phyloP scores from a whole-genome alignment of 2,329 filamentous ascomycete species.

The Alternaria novae-zelandiae region DNA sequence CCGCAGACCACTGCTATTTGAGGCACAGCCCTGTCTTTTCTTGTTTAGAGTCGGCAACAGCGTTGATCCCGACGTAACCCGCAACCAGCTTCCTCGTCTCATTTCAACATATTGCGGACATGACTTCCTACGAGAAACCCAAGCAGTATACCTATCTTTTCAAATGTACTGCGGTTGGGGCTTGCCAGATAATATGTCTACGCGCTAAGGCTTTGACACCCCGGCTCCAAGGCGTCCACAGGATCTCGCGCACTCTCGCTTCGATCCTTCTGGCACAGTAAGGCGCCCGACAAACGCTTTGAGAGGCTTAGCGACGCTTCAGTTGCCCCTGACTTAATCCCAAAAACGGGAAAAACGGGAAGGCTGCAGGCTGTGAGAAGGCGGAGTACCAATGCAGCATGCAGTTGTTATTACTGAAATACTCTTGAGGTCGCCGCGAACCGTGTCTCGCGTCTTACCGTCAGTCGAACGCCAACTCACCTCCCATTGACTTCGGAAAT shows the following conservation, averaged over 20 bases:
- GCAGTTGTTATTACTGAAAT: neutral
- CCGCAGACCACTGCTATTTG: neutral
- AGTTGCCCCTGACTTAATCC: neutral
- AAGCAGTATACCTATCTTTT: neutral
- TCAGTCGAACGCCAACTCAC: neutral
- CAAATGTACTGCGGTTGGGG: neutral
- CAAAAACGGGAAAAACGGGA: neutral
- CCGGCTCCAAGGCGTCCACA: neutral
- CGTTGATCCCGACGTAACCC: neutral
- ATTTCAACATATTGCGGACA: neutral
- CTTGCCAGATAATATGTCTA: neutral
- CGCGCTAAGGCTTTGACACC: neutral
- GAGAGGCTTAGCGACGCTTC: neutral
- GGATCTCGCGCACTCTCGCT: neutral
- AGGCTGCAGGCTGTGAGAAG: neutral
- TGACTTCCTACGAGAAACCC: neutral
- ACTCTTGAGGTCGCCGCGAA: neutral
- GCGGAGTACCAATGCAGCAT: neutral
- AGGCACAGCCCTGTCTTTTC: neutral
- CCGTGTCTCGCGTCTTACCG: neutral
- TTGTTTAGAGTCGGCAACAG: neutral
- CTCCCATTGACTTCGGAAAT: neutral
- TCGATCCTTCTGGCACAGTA: neutral
- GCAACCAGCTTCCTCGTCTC: neutral
- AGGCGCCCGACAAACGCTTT: slow-evolving; percentile 1